Evolutionary conservation across 1,284 basidiomycete species (phyloP).

Genomic region (Apiotrichum gracile): DNA sequence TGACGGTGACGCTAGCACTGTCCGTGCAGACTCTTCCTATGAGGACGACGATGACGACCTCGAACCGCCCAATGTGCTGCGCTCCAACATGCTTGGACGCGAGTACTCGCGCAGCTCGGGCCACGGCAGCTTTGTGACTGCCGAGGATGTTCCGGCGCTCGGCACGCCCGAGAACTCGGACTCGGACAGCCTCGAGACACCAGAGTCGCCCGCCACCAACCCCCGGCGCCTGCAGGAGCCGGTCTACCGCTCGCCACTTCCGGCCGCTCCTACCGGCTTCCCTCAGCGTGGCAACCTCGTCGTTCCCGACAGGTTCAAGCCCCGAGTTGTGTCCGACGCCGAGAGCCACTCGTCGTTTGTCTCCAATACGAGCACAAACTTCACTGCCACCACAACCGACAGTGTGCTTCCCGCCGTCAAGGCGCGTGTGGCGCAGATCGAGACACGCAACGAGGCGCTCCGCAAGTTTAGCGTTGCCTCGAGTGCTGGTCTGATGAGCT

Average conservation of each 20-base stretch:
- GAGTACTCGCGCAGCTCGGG: background rate
- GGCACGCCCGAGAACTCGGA: slow-evolving; percentile 1
- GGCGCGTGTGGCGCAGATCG: slow-evolving; percentile 37
- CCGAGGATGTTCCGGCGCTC: slow-evolving; percentile 2
- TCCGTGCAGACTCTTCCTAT: background rate
- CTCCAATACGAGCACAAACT: background rate
- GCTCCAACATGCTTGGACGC: background rate
- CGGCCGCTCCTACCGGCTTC: slow-evolving; percentile 4
- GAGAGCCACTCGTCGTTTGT: background rate
- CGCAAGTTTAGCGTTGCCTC: slow-evolving; percentile 36
- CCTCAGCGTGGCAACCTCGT: background rate
- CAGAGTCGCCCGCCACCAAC: slow-evolving; percentile 6
- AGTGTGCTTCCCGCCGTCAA: slow-evolving; percentile 25
- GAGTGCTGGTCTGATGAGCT: slow-evolving; percentile 6
- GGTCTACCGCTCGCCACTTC: too few relatives aligned
- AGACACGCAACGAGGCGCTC: slow-evolving; percentile 36
- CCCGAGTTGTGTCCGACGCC: background rate
- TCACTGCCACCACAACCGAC: slow-evolving; percentile 16
- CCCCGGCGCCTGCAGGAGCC: too few relatives aligned
- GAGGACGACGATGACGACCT: slow-evolving; percentile 3
- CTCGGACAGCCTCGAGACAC: background rate
- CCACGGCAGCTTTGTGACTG: background rate
- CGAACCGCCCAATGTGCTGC: background rate
- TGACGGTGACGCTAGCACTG: background rate
- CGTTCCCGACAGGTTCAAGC: slow-evolving; percentile 14